Conservation (phyloP, 805 yeast species). For the Grigorovia transvaalensis region DNA sequence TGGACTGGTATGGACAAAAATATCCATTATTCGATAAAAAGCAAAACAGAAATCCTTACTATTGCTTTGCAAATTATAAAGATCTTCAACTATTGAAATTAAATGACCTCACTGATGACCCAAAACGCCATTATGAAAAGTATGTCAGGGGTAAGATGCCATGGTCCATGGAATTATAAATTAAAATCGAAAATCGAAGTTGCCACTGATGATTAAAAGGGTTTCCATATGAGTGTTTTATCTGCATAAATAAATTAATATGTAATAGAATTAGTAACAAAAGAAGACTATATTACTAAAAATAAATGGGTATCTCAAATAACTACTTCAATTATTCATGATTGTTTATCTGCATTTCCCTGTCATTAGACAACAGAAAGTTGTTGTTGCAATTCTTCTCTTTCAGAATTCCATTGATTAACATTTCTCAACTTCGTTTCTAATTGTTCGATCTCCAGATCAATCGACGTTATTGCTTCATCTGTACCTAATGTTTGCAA, state of each 20-base stretch:
- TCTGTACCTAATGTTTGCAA: constrained; percentile 57
- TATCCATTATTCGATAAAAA: constrained; percentile 40
- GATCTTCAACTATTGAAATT: constrained; percentile 6
- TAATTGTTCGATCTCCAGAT: constrained; percentile 63
- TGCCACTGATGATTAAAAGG: no score
- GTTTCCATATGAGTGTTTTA: no score
- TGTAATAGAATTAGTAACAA: no score
- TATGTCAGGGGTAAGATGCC: constrained; percentile 23
- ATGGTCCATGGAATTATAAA: constrained; percentile 15
- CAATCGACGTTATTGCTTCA: constrained; percentile 56
- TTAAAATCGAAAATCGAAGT: background rate
- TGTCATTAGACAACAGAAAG: constrained; percentile 22
- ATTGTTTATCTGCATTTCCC: no score
- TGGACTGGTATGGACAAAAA: constrained; percentile 50
- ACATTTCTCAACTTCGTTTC: constrained; percentile 51
- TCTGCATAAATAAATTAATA: no score
- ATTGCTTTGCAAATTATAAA: constrained; percentile 32
- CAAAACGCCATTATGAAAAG: constrained; percentile 12
- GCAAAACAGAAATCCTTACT: constrained; percentile 46
- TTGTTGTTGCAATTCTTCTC: constrained; percentile 41
- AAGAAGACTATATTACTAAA: no score
- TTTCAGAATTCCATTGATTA: constrained; percentile 48
- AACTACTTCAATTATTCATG: background rate
- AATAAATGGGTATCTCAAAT: background rate
- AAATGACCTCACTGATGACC: constrained; percentile 8